phyloP scores from a whole-genome alignment of 2,329 filamentous ascomycete genomes.

The Zalaria obscura region DNA sequence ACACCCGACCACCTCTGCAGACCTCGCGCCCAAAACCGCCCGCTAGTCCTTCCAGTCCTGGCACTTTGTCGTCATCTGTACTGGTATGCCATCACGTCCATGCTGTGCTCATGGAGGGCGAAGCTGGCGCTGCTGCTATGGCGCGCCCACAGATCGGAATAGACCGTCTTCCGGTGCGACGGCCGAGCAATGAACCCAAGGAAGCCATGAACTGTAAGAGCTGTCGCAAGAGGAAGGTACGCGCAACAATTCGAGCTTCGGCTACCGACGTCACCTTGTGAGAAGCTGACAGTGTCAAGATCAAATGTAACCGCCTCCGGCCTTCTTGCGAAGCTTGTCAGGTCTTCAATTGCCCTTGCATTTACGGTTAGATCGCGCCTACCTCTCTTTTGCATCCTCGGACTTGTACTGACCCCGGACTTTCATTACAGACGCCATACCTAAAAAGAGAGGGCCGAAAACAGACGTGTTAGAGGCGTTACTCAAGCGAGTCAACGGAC shows the following conservation, averaged over 20 bases:
- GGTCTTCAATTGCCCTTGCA: constrained; percentile 74
- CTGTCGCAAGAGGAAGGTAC: constrained; percentile 79
- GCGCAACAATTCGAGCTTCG: constrained; percentile 6
- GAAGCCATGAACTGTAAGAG: constrained; percentile 96
- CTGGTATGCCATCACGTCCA: no score
- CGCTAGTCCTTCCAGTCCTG: no score
- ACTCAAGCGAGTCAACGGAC: constrained; percentile 69
- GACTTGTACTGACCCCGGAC: neutral
- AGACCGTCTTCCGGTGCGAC: constrained; percentile 59
- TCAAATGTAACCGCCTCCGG: constrained; percentile 78
- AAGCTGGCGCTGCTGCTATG: constrained; percentile 8
- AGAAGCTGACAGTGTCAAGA: constrained; percentile 36
- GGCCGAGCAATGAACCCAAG: constrained; percentile 59
- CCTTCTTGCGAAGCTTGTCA: constrained; percentile 81
- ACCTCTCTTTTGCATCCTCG: neutral
- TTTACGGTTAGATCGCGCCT: constrained; percentile 54
- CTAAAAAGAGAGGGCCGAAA: constrained; percentile 81
- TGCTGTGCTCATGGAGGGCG: no score
- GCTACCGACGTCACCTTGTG: neutral
- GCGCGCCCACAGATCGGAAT: constrained; percentile 68
- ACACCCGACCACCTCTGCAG: no score
- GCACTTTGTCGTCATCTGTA: no score
- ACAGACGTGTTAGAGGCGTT: constrained; percentile 78
- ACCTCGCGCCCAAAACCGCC: no score
- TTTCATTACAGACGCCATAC: constrained; percentile 54